A percentile compares a stretch with the other conserved stretches of the same genome.
Conservation (phyloP, 2,329 filamentous ascomycete species). For the Ophiostoma novo-ulmi region DNA sequence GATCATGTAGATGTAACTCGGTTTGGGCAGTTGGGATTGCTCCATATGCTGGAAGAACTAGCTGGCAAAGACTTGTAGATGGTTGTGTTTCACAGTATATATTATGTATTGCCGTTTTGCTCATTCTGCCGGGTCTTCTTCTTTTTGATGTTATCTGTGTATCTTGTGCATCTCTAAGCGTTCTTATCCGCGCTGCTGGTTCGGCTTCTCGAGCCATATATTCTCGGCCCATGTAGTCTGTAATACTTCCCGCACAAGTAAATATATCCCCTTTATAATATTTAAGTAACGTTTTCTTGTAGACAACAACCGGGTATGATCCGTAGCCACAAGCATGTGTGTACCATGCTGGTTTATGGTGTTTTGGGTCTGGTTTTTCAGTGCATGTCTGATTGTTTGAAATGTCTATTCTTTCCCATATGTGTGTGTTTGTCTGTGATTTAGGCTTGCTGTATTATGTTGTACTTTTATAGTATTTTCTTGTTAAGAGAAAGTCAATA, state of each 20-base stretch:
- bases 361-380: too few species aligned
- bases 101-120: neutral
- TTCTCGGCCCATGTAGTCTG: neutral
- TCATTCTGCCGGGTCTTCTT: neutral
- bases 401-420: too few species aligned
- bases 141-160: neutral
- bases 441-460: too few species aligned
- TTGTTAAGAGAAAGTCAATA: too few species aligned
- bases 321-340: too few species aligned
- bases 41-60: neutral
- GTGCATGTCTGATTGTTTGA: too few species aligned
- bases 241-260: neutral
- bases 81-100: neutral
- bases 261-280: too few species aligned
- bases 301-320: too few species aligned
- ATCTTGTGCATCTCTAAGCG: neutral
- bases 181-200: neutral
- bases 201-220: neutral
- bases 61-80: neutral
- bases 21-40: neutral
- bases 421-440: too few species aligned
- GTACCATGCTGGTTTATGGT: too few species aligned
- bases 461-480: too few species aligned
- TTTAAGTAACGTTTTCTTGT: too few species aligned
- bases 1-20: neutral